Conservation (phyloP, 768 basidiomycete genomes). For the Suillus subluteus region DNA sequence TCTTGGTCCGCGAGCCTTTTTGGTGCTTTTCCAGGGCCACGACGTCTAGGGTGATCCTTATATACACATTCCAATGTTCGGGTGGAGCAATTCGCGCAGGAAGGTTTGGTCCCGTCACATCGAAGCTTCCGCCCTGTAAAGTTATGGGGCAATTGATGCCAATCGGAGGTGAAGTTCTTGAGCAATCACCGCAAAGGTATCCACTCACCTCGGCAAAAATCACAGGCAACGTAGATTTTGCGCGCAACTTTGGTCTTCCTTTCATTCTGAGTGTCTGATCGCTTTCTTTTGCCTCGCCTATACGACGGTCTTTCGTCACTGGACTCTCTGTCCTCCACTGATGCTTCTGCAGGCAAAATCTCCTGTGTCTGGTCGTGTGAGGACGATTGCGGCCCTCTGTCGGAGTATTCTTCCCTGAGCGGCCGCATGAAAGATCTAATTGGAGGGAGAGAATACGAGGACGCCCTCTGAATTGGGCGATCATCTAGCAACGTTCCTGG, state of each 20-base stretch:
- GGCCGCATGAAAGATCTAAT: constrained; percentile 30
- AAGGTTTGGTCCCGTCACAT: constrained; percentile 69
- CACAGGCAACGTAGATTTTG: constrained; percentile 60
- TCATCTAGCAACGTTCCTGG: constrained; percentile 21
- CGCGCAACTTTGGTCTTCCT: constrained; percentile 25
- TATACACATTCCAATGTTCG: constrained; percentile 59
- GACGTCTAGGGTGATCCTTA: constrained; percentile 52
- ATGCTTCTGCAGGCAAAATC: background rate
- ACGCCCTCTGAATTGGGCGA: constrained; percentile 25
- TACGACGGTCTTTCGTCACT: constrained; percentile 2
- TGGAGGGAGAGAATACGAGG: constrained; percentile 25
- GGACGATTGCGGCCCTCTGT: constrained; percentile 29
- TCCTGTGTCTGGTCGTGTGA: constrained; percentile 24
- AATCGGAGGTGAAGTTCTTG: background rate
- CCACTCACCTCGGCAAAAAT: constrained; percentile 74
- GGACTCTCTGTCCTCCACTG: constrained; percentile 8
- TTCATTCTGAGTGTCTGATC: constrained; percentile 21
- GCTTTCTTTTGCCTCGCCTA: constrained; percentile 12
- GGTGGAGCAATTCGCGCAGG: constrained; percentile 63
- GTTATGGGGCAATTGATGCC: background rate
- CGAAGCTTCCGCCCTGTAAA: constrained; percentile 69
- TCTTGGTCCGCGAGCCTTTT: constrained; percentile 58
- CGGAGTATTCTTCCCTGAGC: constrained; percentile 24
- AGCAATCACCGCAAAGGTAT: background rate
- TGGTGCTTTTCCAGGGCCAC: constrained; percentile 77